These are phyloP conservation scores for Verbena officinalis DNA, from an alignment of 257 asterid genomes.

Conservation along the genomic window DNA sequence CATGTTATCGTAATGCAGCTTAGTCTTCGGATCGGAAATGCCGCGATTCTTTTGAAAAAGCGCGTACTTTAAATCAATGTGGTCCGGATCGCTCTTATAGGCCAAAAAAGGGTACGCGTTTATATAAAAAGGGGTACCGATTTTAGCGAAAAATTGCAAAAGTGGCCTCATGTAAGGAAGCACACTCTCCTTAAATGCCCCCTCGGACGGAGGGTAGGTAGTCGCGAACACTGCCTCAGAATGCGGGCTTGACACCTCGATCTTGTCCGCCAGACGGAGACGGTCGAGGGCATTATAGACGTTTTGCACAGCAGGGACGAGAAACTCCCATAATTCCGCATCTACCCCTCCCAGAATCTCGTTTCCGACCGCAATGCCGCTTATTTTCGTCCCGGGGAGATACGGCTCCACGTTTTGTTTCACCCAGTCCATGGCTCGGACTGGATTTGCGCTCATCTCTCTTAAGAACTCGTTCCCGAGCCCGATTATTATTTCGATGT, in stretches of 20 bases:
- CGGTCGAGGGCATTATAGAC: conserved; percentile 53
- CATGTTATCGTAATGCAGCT: conserved; percentile 70
- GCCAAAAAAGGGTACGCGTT: conserved; percentile 79
- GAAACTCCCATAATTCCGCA: conserved; percentile 57
- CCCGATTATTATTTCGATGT: conserved; percentile 59
- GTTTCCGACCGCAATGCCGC: conserved; percentile 77
- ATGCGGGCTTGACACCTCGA: conserved; percentile 76
- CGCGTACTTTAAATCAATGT: conserved; percentile 67
- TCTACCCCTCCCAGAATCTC: conserved; percentile 58
- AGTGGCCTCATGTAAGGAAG: conserved; percentile 71
- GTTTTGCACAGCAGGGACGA: conserved; percentile 63
- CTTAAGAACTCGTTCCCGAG: conserved; percentile 49
- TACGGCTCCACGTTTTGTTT: conserved; percentile 59
- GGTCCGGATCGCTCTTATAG: conserved; percentile 56
- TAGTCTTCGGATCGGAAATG: conserved; percentile 52
- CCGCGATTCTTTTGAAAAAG: conserved; percentile 46
- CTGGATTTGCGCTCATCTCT: conserved; percentile 49
- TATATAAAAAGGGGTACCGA: conserved; percentile 67
- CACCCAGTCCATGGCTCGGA: conserved; percentile 61
- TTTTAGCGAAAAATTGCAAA: conserved; percentile 52
- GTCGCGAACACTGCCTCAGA: conserved; percentile 63
- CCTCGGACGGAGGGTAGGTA: conserved; percentile 72
- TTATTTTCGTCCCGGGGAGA: conserved; percentile 52
- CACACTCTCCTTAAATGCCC: conserved; percentile 64
- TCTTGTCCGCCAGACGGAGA: conserved; percentile 35